These are phyloP conservation scores for Herpetomonas muscarum DNA, from an alignment of 208 protist genomes.

Conservation along the genomic window DNA sequence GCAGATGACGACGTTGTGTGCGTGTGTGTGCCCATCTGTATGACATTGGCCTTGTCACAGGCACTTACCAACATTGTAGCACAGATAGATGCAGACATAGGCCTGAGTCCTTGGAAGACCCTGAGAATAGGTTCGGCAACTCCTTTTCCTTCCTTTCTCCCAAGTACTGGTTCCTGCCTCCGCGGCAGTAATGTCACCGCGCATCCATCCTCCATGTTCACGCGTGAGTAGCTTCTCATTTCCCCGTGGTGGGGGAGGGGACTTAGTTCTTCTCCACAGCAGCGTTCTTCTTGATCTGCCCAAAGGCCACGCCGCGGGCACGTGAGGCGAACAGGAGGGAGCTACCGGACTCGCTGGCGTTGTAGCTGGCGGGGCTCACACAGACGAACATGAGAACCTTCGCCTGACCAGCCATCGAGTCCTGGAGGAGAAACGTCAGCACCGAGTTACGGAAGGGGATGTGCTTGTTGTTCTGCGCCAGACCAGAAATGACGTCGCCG, in stretches of 20 bases:
- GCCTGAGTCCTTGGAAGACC: no score
- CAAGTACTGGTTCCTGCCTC: no score
- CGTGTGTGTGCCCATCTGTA: no score
- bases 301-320: slow-evolving; percentile 83
- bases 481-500: slow-evolving; percentile 87
- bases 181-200: no score
- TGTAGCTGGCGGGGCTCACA: slow-evolving; percentile 92
- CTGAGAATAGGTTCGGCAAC: no score
- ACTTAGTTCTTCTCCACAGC: slow-evolving; percentile 32
- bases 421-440: slow-evolving; percentile 89
- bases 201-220: no score
- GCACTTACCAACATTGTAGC: no score
- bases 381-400: slow-evolving; percentile 96
- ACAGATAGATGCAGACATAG: no score
- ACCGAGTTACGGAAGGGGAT: slow-evolving; percentile 91
- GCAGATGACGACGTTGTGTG: no score
- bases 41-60: no score
- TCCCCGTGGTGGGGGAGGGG: neutral
- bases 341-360: slow-evolving; percentile 82
- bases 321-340: slow-evolving; percentile 90
- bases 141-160: no score
- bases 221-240: no score
- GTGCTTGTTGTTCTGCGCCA: slow-evolving; percentile 81
- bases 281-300: slow-evolving; percentile 88
- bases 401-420: slow-evolving; percentile 91